phyloP scores from a whole-genome alignment of 2,329 filamentous ascomycete species.

The Rachicladosporium sp. region DNA sequence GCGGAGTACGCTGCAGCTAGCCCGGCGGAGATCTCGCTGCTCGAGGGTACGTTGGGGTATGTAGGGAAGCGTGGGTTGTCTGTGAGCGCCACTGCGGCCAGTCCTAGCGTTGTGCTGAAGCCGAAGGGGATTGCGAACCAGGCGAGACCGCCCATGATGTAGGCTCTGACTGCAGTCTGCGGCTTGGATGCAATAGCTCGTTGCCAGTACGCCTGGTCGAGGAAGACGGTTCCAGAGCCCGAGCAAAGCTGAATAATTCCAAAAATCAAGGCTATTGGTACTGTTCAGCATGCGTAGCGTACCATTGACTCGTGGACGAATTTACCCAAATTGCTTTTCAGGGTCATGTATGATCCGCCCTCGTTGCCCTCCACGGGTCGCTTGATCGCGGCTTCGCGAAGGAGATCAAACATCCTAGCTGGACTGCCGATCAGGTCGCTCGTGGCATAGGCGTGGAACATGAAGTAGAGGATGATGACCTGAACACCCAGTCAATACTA shows the following conservation, averaged over 20 bases:
- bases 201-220: slow-evolving; percentile 37
- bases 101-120: slow-evolving; percentile 35
- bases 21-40: slow-evolving; percentile 13
- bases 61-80: slow-evolving; percentile 32
- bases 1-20: slow-evolving; percentile 14
- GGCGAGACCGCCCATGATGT: slow-evolving; percentile 32
- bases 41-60: slow-evolving; percentile 17
- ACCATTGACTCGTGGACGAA: no score
- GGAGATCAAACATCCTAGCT: slow-evolving; percentile 27
- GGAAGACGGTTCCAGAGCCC: slow-evolving; percentile 22
- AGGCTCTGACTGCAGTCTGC: slow-evolving; percentile 25
- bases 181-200: slow-evolving; percentile 30
- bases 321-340: slow-evolving; percentile 15
- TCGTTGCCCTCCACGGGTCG: slow-evolving; percentile 28
- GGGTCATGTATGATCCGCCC: slow-evolving; percentile 29
- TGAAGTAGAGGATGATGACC: slow-evolving; percentile 32
- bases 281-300: no score
- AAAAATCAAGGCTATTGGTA: slow-evolving; percentile 24
- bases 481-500: no score
- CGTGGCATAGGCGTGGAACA: slow-evolving; percentile 30
- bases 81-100: slow-evolving; percentile 31
- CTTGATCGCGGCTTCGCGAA: slow-evolving; percentile 25
- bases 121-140: slow-evolving; percentile 39
- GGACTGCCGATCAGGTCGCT: slow-evolving; percentile 29
- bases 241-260: slow-evolving; percentile 31